A percentile compares a stretch with the other conserved stretches of the same genome.
phyloP scores from a whole-genome alignment of 805 yeast genomes.

The Kregervanrija delftensis region DNA sequence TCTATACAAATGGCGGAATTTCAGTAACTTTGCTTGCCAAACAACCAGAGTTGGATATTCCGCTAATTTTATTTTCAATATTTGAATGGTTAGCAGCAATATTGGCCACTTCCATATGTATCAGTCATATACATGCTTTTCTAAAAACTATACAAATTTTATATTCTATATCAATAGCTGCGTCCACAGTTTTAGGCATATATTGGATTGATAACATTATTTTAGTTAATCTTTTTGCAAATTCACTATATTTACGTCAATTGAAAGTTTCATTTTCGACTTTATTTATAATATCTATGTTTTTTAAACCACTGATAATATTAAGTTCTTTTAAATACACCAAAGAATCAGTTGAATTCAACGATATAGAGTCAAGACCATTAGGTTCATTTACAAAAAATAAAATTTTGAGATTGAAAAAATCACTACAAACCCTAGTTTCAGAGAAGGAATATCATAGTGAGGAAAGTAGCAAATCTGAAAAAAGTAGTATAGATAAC shows the following conservation, averaged over 20 bases:
- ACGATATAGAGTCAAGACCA: neutral
- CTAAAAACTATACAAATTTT: neutral
- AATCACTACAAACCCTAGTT: constrained; percentile 5
- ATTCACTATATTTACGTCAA: constrained; percentile 1
- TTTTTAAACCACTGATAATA: constrained; percentile 1
- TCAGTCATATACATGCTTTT: neutral
- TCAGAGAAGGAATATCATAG: constrained; percentile 1
- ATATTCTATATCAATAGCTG: neutral
- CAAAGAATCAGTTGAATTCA: neutral
- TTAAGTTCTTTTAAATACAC: neutral
- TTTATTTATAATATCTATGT: constrained; percentile 3
- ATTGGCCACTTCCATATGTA: neutral
- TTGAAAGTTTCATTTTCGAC: constrained; percentile 4
- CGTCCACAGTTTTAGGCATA: constrained; percentile 5
- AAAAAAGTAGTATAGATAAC: neutral
- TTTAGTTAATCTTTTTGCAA: neutral
- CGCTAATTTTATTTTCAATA: neutral
- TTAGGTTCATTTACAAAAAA: neutral
- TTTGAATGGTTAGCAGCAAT: constrained; percentile 3
- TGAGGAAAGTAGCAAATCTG: neutral
- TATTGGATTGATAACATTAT: constrained; percentile 9
- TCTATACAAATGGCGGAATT: neutral
- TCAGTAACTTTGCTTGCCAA: neutral
- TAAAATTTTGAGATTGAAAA: constrained; percentile 3
- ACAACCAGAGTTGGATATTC: neutral